A percentile compares a stretch with the other conserved stretches of the same genome.
These are phyloP conservation scores for Plasmodium ovale DNA, from an alignment of 169 alveolate genomes.

Conservation along the genomic window DNA sequence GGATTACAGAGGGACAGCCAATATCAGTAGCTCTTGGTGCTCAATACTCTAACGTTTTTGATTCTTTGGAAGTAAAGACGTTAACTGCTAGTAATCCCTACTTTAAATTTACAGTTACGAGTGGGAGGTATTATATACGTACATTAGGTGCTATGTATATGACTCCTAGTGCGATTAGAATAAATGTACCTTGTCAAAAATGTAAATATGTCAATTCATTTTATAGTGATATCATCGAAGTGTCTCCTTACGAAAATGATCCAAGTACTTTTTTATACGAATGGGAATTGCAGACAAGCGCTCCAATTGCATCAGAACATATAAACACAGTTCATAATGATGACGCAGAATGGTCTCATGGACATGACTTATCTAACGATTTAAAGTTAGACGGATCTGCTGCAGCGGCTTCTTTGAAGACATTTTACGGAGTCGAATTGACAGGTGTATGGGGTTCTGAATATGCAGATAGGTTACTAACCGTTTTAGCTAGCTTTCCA, in stretches of 20 bases:
- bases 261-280: constrained; percentile 74
- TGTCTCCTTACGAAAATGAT: constrained; percentile 51
- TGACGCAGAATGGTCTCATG: constrained; percentile 83
- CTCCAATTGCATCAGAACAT: constrained; percentile 82
- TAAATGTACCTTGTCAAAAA: constrained; percentile 78
- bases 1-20: constrained; percentile 79
- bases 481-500: constrained; percentile 76
- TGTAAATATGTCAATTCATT: constrained; percentile 76
- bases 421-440: constrained; percentile 82
- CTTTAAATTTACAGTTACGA: constrained; percentile 77
- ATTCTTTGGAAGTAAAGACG: constrained; percentile 75
- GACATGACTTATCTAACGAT: constrained; percentile 70
- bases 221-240: constrained; percentile 25
- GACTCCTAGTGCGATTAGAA: constrained; percentile 80
- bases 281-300: constrained; percentile 80
- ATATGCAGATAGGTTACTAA: constrained; percentile 80
- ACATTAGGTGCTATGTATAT: constrained; percentile 81
- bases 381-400: constrained; percentile 80
- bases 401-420: constrained; percentile 83
- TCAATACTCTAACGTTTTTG: constrained; percentile 80
- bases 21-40: constrained; percentile 85
- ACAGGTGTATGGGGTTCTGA: constrained; percentile 87
- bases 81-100: constrained; percentile 45
- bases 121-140: constrained; percentile 82
- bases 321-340: constrained; percentile 76